Evolutionary conservation across 2,329 filamentous ascomycete species (phyloP).

Genomic region (Talaromyces sp.): DNA sequence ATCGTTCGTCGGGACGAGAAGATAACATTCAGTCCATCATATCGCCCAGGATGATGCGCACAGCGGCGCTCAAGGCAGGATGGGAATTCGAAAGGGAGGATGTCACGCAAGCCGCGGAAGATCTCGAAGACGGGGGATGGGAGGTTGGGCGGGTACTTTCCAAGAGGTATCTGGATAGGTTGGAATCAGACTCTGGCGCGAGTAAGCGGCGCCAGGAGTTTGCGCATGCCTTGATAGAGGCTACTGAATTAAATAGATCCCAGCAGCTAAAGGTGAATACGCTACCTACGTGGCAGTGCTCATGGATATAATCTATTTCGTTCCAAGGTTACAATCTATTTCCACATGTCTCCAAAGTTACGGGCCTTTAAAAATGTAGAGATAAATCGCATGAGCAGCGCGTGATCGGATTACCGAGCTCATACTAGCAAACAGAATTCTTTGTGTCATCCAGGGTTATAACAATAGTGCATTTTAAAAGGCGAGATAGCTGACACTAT

Average conservation of each 20-base stretch:
- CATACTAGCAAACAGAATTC: not conserved
- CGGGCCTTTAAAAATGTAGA: too few species aligned
- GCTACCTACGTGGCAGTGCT: slow-evolving; percentile 6
- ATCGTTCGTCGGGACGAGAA: not conserved
- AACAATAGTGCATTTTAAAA: not conserved
- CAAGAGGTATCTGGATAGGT: slow-evolving; percentile 2
- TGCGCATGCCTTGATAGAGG: slow-evolving; percentile 8
- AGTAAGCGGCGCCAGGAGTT: not conserved
- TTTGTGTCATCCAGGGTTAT: not conserved
- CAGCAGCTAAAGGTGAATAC: not conserved
- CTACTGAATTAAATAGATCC: slow-evolving; percentile 1
- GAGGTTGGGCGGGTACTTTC: slow-evolving; percentile 7
- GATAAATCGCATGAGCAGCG: too few species aligned
- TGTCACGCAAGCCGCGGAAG: not conserved
- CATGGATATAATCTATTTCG: not conserved
- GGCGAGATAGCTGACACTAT: not conserved
- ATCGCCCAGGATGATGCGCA: not conserved
- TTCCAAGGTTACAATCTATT: too few species aligned
- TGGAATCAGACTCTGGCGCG: not conserved
- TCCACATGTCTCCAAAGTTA: too few species aligned
- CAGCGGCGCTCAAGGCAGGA: not conserved
- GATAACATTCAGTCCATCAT: slow-evolving; percentile 5
- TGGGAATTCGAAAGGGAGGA: slow-evolving; percentile 4
- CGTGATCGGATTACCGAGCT: too few species aligned
- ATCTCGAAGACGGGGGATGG: not conserved